phyloP scores from a whole-genome alignment of 371 early-diverging fungal genomes.

The Saksenaea oblongispora region DNA sequence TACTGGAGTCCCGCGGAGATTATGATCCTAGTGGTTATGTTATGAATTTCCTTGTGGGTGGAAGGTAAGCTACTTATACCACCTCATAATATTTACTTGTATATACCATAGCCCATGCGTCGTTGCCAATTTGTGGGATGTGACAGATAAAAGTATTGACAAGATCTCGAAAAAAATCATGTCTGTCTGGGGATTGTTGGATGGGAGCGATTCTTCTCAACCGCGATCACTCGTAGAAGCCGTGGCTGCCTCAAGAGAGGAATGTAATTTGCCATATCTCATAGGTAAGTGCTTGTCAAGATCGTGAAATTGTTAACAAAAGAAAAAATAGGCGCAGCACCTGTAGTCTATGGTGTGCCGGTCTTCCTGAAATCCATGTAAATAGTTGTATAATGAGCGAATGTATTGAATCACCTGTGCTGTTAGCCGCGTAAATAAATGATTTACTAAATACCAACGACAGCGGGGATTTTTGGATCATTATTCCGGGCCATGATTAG shows the following conservation, averaged over 20 bases:
- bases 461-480: too few relatives aligned
- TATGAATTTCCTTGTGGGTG: slow-evolving; percentile 79
- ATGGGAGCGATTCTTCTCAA: slow-evolving; percentile 1
- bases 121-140: slow-evolving; percentile 98
- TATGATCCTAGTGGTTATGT: slow-evolving; percentile 87
- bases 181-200: slow-evolving; percentile 69
- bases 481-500: too few relatives aligned
- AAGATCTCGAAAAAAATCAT: slow-evolving; percentile 75
- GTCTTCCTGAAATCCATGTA: slow-evolving; percentile 43
- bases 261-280: slow-evolving; percentile 81
- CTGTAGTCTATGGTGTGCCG: slow-evolving; percentile 97
- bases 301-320: not conserved
- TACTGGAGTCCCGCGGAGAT: slow-evolving; percentile 71
- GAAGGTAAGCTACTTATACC: slow-evolving; percentile 49
- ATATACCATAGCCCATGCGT: slow-evolving; percentile 70
- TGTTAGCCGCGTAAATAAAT: too few relatives aligned
- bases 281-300: slow-evolving; percentile 60
- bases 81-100: not conserved
- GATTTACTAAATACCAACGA: too few relatives aligned
- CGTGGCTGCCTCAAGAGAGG: slow-evolving; percentile 70
- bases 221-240: slow-evolving; percentile 71
- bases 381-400: not conserved
- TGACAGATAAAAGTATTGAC: slow-evolving; percentile 98
- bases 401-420: too few relatives aligned
- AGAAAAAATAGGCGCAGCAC: slow-evolving; percentile 67